Evolutionary conservation across 1,284 basidiomycete genomes (phyloP), one percentile per base, ranked within the genome.

Genomic region (Ustilago xerochloae): DNA sequence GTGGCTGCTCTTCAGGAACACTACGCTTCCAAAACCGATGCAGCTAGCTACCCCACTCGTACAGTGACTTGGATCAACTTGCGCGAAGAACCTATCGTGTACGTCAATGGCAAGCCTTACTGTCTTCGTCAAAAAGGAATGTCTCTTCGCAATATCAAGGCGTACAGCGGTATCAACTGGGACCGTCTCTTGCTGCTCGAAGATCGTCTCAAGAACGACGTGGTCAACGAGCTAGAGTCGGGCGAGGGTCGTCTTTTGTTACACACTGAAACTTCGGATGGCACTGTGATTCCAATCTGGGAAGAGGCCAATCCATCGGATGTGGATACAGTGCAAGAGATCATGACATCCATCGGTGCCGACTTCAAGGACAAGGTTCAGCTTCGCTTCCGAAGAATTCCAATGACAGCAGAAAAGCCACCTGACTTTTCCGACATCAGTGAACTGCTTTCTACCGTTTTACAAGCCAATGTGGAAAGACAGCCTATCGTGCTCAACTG

Each of bases 211-310:
- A 91, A 91, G 81, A 91, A 91, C 64, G 97, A 99, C 84, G 92
- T 99, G 8, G 86, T 94, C 13, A 86, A 90, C 6, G 96, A 99
- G 84, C 86, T 97, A 15, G 87, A 88, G 41, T 86, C 89, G 10
- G 96, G 97, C 77, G 93, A 93, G 35, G 93, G 94, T 62, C 89
- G 91, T 88, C 85, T 97, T 0, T 87, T 99, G 4, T 87, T 99
- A 26, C 97, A 99, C 80, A 92, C 92, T 0, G 97, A 99, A 86
- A 91, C 91, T 0, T 84, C 89, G 0, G 93, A 95, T 76, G 95
- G 97, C 2, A 89, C 91, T 4, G 92, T 99, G 12, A 90, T 96
- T 8, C 96, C 97, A 0, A 87, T 97, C 2, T 99, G 97, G 97
- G 96, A 98, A 85, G 92, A 94, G 77, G 92, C 93, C 2, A 88